Percentiles rank a stretch among this genome's conserved stretches.
Conservation (phyloP, 352 stramenopile genomes). For the Pythium chondricola region DNA sequence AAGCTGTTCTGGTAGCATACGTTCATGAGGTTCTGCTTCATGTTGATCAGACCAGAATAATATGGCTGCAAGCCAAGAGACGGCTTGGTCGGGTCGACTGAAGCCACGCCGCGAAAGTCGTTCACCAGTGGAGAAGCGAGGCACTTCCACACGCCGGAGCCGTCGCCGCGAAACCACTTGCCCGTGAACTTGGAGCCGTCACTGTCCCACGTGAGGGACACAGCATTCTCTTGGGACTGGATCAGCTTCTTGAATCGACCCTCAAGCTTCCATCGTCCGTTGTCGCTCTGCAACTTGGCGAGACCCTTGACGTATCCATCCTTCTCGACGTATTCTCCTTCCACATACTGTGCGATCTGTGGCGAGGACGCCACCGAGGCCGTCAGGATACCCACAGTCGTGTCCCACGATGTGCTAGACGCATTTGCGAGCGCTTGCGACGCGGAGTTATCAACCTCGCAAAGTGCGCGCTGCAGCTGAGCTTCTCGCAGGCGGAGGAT, state of each 20-base stretch:
- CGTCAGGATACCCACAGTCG: slow-evolving; percentile 52
- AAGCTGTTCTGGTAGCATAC: slow-evolving; percentile 91
- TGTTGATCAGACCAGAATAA: slow-evolving; percentile 84
- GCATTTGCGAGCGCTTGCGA: not conserved
- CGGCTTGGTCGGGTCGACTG: slow-evolving; percentile 14
- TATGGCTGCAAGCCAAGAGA: slow-evolving; percentile 47
- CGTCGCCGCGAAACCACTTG: slow-evolving; percentile 83
- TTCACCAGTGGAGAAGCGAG: slow-evolving; percentile 34
- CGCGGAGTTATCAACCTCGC: too few species aligned
- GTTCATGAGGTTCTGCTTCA: slow-evolving; percentile 87
- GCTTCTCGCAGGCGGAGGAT: not conserved
- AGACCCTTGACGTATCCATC: slow-evolving; percentile 65
- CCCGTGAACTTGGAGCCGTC: slow-evolving; percentile 57
- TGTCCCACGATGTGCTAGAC: slow-evolving; percentile 60
- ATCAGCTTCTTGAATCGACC: slow-evolving; percentile 62
- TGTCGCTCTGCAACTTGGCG: slow-evolving; percentile 23
- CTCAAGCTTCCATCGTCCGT: slow-evolving; percentile 48
- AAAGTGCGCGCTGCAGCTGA: slow-evolving; percentile 2
- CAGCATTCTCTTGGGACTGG: slow-evolving; percentile 67
- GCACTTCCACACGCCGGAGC: slow-evolving; percentile 77
- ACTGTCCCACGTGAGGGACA: slow-evolving; percentile 58
- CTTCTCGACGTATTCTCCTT: slow-evolving; percentile 66
- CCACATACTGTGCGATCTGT: slow-evolving; percentile 59
- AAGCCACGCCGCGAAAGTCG: slow-evolving; percentile 63
- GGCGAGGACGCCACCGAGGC: slow-evolving; percentile 28